These are phyloP conservation scores for Podaxis sp. DNA, from an alignment of 768 basidiomycete species.

Conservation along the genomic window DNA sequence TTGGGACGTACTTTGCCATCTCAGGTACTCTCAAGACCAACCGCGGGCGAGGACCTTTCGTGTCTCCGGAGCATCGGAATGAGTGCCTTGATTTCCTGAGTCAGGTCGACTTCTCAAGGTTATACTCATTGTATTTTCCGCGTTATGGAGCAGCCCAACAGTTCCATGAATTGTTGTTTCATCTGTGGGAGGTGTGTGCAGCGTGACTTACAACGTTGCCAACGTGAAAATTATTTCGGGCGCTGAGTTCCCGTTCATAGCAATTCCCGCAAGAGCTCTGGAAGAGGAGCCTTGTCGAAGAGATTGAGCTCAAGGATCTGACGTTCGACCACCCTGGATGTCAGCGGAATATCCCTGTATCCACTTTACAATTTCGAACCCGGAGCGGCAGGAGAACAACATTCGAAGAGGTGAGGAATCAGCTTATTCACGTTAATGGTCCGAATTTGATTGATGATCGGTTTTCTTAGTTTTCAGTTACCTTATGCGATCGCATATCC, in stretches of 20 bases:
- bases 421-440: background rate
- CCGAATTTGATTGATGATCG: background rate
- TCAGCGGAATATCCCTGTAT: background rate
- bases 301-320: background rate
- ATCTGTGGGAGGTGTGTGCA: too few relatives aligned
- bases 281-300: background rate
- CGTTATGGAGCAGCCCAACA: too few relatives aligned
- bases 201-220: too few relatives aligned
- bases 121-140: background rate
- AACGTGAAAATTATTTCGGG: too few relatives aligned
- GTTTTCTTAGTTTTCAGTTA: background rate
- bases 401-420: background rate
- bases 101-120: background rate
- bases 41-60: background rate
- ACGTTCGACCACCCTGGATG: background rate
- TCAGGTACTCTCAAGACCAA: background rate
- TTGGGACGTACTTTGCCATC: background rate
- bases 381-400: too few relatives aligned
- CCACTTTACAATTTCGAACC: too few relatives aligned
- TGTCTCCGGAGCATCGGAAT: background rate
- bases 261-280: background rate
- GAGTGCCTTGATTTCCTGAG: background rate
- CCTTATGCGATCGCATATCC: background rate
- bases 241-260: too few relatives aligned
- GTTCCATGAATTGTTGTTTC: background rate